Conservation (phyloP, 306 rosid genomes). For the Cicer yamashitae region DNA sequence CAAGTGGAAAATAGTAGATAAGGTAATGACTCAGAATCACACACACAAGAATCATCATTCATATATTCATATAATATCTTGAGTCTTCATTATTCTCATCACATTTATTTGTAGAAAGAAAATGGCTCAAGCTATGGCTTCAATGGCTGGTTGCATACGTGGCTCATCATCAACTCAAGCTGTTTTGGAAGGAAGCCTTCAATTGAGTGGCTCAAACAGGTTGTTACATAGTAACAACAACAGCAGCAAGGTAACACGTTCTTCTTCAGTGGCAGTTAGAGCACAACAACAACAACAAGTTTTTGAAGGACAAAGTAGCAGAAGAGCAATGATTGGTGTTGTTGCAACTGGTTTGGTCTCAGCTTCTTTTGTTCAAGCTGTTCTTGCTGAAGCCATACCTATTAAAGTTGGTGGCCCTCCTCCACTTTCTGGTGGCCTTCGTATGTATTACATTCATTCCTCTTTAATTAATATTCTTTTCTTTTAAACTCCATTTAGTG, state of each 20-base stretch:
- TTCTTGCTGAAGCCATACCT: slow-evolving; percentile 83
- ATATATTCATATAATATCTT: slow-evolving; percentile 19
- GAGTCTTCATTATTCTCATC: slow-evolving; percentile 25
- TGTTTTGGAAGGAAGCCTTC: slow-evolving; percentile 78
- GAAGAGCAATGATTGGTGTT: slow-evolving; percentile 77
- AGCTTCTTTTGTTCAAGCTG: slow-evolving; percentile 85
- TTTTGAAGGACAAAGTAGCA: slow-evolving; percentile 65
- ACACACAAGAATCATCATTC: slow-evolving; percentile 47
- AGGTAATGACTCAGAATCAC: slow-evolving; percentile 65
- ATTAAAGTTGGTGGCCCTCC: slow-evolving; percentile 94
- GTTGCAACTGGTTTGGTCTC: slow-evolving; percentile 84
- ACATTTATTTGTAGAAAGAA: slow-evolving; percentile 21
- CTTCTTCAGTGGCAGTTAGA: slow-evolving; percentile 48
- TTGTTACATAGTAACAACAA: slow-evolving; percentile 54
- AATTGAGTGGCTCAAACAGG: slow-evolving; percentile 62
- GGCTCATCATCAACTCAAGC: slow-evolving; percentile 67
- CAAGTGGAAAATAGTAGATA: slow-evolving; percentile 71
- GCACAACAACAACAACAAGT: slow-evolving; percentile 58
- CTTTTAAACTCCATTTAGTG: no score
- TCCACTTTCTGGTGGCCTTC: slow-evolving; percentile 89
- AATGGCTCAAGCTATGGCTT: slow-evolving; percentile 93
- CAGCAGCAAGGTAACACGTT: slow-evolving; percentile 49
- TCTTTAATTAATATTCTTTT: no score
- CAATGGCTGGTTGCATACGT: slow-evolving; percentile 73
- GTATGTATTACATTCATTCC: slow-evolving; percentile 54